Evolutionary conservation across 2,329 filamentous ascomycete species (phyloP).

Genomic region (Pseudogymnoascus sp.): DNA sequence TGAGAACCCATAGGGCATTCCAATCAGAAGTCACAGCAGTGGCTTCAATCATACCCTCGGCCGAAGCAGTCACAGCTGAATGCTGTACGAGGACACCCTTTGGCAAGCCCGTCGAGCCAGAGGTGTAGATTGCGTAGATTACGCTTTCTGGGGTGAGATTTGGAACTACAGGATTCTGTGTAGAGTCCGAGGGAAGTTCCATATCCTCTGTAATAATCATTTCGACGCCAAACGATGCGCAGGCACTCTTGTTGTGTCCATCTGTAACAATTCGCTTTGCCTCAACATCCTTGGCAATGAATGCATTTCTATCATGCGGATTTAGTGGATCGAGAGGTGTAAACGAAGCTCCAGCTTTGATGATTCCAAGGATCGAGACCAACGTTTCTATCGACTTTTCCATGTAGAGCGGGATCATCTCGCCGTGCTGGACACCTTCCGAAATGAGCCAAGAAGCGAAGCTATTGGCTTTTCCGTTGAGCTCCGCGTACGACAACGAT

Average conservation of each 20-base stretch:
- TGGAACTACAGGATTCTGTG: not conserved
- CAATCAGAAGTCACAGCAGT: slow-evolving; percentile 18
- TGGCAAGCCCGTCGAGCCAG: slow-evolving; percentile 5
- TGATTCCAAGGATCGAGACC: slow-evolving; percentile 6
- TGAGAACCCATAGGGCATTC: slow-evolving; percentile 11
- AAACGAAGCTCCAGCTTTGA: slow-evolving; percentile 1
- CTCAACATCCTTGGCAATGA: not conserved
- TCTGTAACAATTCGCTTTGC: slow-evolving; percentile 3
- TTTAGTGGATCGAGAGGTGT: slow-evolving; percentile 8
- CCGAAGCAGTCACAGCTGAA: not conserved
- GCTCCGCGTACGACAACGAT: slow-evolving; percentile 1
- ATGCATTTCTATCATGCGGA: not conserved
- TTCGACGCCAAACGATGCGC: not conserved
- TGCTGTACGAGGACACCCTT: slow-evolving; percentile 5
- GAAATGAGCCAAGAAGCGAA: not conserved
- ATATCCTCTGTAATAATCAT: not conserved
- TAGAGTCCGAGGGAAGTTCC: not conserved
- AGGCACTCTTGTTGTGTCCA: not conserved
- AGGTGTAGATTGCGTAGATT: slow-evolving; percentile 11
- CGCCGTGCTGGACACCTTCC: not conserved
- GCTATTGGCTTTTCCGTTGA: slow-evolving; percentile 7
- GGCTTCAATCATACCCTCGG: not conserved
- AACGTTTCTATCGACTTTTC: slow-evolving; percentile 9
- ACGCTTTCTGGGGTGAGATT: not conserved
- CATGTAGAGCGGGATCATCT: slow-evolving; percentile 8